Evolutionary conservation across 345 rosid species (phyloP).

Genomic region (Corymbia maculata): DNA sequence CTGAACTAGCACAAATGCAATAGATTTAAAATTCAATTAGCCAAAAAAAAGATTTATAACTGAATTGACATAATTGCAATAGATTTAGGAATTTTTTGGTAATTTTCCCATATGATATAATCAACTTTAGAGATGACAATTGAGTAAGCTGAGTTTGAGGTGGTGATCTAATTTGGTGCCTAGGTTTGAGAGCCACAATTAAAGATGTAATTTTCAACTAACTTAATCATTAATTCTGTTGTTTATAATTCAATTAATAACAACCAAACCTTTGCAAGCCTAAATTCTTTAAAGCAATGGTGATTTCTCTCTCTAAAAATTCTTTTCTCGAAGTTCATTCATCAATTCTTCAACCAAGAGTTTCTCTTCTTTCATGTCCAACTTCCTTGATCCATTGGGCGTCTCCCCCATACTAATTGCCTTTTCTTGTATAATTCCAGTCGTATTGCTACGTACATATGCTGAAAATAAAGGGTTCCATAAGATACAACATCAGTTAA

Average conservation of each 20-base stretch:
- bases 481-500: background rate
- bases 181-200: background rate
- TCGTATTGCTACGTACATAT: slow-evolving; percentile 13
- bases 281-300: slow-evolving; percentile 6
- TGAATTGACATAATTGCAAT: no score
- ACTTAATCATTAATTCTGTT: background rate
- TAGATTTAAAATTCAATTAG: no score
- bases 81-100: no score
- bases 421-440: slow-evolving; percentile 7
- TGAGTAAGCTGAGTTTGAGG: background rate
- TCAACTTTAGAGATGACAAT: background rate
- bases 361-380: slow-evolving; percentile 10
- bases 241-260: no score
- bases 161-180: background rate
- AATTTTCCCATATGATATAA: background rate
- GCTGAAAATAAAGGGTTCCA: slow-evolving; percentile 1
- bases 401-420: slow-evolving; percentile 5
- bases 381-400: background rate
- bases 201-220: background rate
- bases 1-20: no score
- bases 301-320: background rate
- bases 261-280: slow-evolving; percentile 10
- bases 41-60: no score
- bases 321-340: background rate
- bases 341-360: background rate